Conservation (phyloP, 2,329 filamentous ascomycete species). For the Pseudophaeomoniella oleicola region DNA sequence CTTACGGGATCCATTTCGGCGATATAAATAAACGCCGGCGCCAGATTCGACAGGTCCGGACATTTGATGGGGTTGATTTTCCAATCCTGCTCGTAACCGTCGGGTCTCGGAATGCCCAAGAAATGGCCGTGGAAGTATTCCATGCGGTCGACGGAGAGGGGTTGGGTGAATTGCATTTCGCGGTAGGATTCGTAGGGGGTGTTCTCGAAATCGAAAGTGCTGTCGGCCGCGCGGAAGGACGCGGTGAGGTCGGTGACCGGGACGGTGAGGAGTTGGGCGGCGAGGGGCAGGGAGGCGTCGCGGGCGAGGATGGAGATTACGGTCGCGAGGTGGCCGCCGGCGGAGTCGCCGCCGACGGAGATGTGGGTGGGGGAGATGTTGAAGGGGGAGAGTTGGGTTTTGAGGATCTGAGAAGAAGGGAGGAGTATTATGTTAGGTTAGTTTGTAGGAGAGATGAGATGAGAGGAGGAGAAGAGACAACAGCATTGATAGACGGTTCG, state of each 20-base stretch:
- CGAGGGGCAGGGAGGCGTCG: slow-evolving; percentile 19
- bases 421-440: no score
- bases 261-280: slow-evolving; percentile 22
- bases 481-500: no score
- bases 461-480: no score
- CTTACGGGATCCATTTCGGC: slow-evolving; percentile 21
- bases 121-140: slow-evolving; percentile 24
- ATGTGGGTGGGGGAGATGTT: slow-evolving; percentile 19
- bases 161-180: slow-evolving; percentile 22
- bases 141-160: slow-evolving; percentile 22
- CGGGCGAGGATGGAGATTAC: slow-evolving; percentile 24
- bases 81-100: slow-evolving; percentile 22
- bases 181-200: slow-evolving; percentile 24
- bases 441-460: no score
- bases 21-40: slow-evolving; percentile 23
- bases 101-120: slow-evolving; percentile 21
- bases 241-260: slow-evolving; percentile 21
- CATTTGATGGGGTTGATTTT: slow-evolving; percentile 26
- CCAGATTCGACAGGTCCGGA: slow-evolving; percentile 19
- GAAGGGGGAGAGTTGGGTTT: slow-evolving; percentile 16
- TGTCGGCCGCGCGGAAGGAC: slow-evolving; percentile 19
- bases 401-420: slow-evolving; percentile 17
- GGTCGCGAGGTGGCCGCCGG: slow-evolving; percentile 24
- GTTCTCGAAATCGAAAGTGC: slow-evolving; percentile 17
- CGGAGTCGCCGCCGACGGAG: slow-evolving; percentile 24